Base-by-base conservation (phyloP, 352 stramenopile genomes). In the Pythium aphanidermatum region DNA sequence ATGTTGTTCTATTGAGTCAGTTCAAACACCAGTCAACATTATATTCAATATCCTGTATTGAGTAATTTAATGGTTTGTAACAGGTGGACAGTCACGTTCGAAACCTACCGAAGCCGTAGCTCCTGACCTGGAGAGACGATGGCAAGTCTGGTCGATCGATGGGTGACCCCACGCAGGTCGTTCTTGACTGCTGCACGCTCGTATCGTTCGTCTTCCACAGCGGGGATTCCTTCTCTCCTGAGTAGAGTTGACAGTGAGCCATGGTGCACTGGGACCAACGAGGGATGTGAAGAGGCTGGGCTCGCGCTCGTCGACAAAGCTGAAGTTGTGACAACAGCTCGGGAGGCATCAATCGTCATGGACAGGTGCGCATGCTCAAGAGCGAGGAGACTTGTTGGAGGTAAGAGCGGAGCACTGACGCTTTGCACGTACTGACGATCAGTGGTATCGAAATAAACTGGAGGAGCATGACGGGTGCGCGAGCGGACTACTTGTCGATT, bases 91-190 rank as follows among this genome's bases (percentile, higher is more conserved):
- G 13, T 45, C 27, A 25, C 5, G 45, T 51, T 3, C 37, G 19
- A 17, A 57, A 24, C 20, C 5, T 51, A 57, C 4, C 37, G 19
- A 17, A 57, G 24, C 20, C 35, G 32, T 13, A 58, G 34, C 29
- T 34, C 50, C 3, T 39, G 21, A 35, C 42, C 34, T 33, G 44
- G 39, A 7, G 54, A 28, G 12, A 56, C 41, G 19, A 62, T 47
- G 40, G 44, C 51, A 31, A 60, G 45, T 8, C 45, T 36, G 5
- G 36, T 34, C 16, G 47, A 34, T 20, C 55, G 23, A n/a, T 55
- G 44, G 3, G 46, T 63, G 34, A 63, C 41, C 20, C 55, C 55
- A 3, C 55, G 55, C 1, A 63, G 34, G 25, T 63, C 55, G 25
- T 54, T 53, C 9, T 48, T 26, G n/a, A 63, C 47, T 4, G 37